Conservation (phyloP, 2,329 filamentous ascomycete genomes). For the Chaetomiaceae sp. region DNA sequence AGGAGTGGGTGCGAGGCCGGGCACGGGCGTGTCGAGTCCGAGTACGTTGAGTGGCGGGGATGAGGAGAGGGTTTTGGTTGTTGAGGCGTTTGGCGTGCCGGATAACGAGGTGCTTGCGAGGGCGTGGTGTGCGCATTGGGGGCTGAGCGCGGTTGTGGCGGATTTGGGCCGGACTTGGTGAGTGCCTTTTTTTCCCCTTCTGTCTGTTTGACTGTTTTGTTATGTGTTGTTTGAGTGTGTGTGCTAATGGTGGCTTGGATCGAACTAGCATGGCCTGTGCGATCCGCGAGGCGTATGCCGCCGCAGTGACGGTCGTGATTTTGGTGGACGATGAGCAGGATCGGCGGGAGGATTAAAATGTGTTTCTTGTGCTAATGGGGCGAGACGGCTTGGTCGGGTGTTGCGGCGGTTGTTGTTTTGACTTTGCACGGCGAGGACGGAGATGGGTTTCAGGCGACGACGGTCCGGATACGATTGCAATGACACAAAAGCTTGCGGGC, state of each 20-base stretch:
- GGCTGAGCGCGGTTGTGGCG: conserved; percentile 64
- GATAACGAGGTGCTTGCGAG: conserved; percentile 74
- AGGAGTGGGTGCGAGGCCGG: not conserved
- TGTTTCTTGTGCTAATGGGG: too few species aligned
- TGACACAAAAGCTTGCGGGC: too few species aligned
- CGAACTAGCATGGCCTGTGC: conserved; percentile 61
- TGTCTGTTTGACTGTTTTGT: conserved; percentile 1
- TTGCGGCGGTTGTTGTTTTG: too few species aligned
- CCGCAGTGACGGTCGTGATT: conserved; percentile 67
- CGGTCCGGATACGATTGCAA: too few species aligned
- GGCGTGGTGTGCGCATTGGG: conserved; percentile 74
- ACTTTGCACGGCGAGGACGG: too few species aligned
- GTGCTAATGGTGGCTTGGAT: not conserved
- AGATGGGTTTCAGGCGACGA: too few species aligned
- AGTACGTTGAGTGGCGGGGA: conserved; percentile 33
- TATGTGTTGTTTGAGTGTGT: not conserved
- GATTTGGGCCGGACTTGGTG: conserved; percentile 64
- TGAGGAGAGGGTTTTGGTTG: conserved; percentile 62
- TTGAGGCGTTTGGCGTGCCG: conserved; percentile 66
- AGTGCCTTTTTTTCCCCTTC: conserved; percentile 28
- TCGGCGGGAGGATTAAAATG: conserved; percentile 36
- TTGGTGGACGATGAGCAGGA: conserved; percentile 51
- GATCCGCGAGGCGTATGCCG: conserved; percentile 70
- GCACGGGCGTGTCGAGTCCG: conserved; percentile 17
- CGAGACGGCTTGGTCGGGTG: too few species aligned